phyloP scores from a whole-genome alignment of 2,329 filamentous ascomycete species.

The Myriosclerotinia curreyana region DNA sequence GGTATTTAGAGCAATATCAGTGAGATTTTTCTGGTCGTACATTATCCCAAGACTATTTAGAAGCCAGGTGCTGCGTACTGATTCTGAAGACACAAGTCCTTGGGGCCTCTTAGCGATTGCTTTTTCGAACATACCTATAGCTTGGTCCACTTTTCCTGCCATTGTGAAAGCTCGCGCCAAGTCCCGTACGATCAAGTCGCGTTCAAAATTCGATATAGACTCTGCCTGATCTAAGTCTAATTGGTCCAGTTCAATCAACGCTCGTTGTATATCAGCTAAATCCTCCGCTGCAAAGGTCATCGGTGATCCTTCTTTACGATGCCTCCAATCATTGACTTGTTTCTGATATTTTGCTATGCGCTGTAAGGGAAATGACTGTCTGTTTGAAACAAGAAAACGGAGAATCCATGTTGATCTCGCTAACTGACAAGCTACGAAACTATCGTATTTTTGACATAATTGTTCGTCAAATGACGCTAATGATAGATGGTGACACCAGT shows the following conservation, averaged over 20 bases:
- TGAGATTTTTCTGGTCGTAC: constrained; percentile 14
- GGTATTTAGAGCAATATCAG: constrained; percentile 2
- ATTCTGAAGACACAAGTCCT: neutral
- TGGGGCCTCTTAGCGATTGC: neutral
- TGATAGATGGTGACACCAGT: constrained; percentile 18
- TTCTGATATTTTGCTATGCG: constrained; percentile 19
- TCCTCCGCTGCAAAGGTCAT: constrained; percentile 13
- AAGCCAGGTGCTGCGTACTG: constrained; percentile 13
- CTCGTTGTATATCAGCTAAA: constrained; percentile 20
- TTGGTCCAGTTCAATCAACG: constrained; percentile 15
- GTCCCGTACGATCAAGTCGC: constrained; percentile 14
- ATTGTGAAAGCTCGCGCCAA: constrained; percentile 20
- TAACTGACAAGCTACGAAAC: neutral
- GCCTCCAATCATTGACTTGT: constrained; percentile 9
- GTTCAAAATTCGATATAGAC: constrained; percentile 15
- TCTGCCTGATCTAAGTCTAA: neutral
- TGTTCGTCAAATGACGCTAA: constrained; percentile 2
- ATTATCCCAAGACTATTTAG: constrained; percentile 20
- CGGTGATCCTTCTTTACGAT: neutral
- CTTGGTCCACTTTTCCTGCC: constrained; percentile 12
- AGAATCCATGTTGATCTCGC: constrained; percentile 20
- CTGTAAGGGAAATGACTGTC: constrained; percentile 14
- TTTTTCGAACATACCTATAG: constrained; percentile 8
- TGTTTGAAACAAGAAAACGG: constrained; percentile 10
- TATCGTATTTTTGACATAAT: neutral